A percentile compares a stretch with the other conserved stretches of the same genome.
These are phyloP conservation scores for Pigoraptor vietnamica DNA, from an alignment of 78 protist genomes.

Conservation along the genomic window DNA sequence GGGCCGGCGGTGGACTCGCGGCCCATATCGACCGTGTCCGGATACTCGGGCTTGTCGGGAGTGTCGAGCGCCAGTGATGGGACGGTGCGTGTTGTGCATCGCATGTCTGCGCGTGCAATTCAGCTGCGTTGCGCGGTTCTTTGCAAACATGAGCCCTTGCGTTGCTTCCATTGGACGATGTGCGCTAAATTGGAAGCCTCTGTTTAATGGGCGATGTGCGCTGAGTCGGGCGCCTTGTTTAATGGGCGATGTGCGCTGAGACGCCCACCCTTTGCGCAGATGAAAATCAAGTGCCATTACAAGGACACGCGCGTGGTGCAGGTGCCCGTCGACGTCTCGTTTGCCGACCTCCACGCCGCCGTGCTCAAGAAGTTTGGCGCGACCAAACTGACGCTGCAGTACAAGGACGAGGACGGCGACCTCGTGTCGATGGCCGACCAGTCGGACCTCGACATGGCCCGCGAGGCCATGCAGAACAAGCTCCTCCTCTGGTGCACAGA, in stretches of 20 bases:
- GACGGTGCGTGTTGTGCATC: background rate
- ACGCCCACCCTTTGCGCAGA: background rate
- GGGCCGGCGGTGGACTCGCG: background rate
- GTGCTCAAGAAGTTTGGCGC: background rate
- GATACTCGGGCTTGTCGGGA: background rate
- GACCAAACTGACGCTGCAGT: background rate
- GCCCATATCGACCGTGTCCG: background rate
- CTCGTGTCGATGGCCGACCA: background rate
- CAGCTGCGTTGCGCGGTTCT: no score
- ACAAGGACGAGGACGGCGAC: conserved; percentile 5
- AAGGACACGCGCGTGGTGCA: conserved; percentile 1
- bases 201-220: no score
- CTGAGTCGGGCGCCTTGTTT: no score
- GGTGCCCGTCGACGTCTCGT: background rate
- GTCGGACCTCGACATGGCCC: background rate
- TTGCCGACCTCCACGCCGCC: background rate
- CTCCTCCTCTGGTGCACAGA: background rate
- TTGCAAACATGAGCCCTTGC: no score
- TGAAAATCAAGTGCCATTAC: conserved; percentile 13
- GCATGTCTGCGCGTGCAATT: no score
- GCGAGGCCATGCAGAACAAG: background rate
- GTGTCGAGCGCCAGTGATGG: background rate
- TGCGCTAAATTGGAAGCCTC: no score
- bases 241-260: background rate
- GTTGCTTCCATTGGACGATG: no score